These are phyloP conservation scores for Exserohilum turcica DNA, from an alignment of 2,329 filamentous ascomycete species.

Conservation along the genomic window DNA sequence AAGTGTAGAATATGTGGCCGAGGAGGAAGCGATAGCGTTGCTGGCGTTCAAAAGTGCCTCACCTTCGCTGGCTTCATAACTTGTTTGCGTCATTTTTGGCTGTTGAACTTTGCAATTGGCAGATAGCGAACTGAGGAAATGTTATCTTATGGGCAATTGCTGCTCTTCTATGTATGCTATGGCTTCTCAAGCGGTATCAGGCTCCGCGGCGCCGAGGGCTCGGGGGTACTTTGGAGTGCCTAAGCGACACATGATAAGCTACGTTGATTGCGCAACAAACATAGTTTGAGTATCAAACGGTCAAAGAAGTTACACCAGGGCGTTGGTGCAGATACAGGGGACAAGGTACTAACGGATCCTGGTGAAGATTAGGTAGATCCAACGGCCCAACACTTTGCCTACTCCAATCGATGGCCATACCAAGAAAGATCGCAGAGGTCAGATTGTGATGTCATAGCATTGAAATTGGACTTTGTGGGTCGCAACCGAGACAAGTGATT, in stretches of 20 bases:
- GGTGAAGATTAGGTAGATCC: slow-evolving; percentile 8
- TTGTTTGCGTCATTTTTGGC: slow-evolving; percentile 6
- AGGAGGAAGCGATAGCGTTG: slow-evolving; percentile 7
- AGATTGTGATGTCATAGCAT: neutral
- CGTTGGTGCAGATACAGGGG: slow-evolving; percentile 10
- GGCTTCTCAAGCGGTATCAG: slow-evolving; percentile 1
- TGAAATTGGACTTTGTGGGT: neutral
- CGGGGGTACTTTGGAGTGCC: slow-evolving; percentile 9
- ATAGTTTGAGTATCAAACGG: slow-evolving; percentile 7
- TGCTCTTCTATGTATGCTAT: slow-evolving; percentile 10
- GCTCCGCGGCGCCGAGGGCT: slow-evolving; percentile 7
- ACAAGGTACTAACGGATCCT: slow-evolving; percentile 8
- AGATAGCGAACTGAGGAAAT: neutral
- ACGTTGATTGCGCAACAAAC: slow-evolving; percentile 5
- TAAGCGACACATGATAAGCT: slow-evolving; percentile 17
- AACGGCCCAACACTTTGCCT: slow-evolving; percentile 7
- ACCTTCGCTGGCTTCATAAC: slow-evolving; percentile 1
- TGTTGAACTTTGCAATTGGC: neutral
- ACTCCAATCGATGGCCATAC: neutral
- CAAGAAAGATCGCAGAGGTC: neutral
- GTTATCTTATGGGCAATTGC: slow-evolving; percentile 1
- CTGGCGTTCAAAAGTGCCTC: slow-evolving; percentile 11
- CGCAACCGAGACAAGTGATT: neutral
- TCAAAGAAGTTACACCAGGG: slow-evolving; percentile 8
- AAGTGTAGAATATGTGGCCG: slow-evolving; percentile 14